Conservation (phyloP, 768 basidiomycete genomes). For the Boletus pseudo-olivaceus region DNA sequence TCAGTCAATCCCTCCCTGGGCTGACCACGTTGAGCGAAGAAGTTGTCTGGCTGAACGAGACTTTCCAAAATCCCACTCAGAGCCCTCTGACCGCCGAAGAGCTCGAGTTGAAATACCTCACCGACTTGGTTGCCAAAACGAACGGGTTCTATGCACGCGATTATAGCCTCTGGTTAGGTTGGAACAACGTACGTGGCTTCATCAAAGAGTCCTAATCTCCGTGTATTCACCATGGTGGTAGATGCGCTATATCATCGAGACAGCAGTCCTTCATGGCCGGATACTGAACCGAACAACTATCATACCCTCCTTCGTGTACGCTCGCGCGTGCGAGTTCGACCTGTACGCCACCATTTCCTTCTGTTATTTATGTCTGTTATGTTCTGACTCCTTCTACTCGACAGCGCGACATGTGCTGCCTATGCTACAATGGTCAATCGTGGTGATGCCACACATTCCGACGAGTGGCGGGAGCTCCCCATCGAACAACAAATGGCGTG, state of each 20-base stretch:
- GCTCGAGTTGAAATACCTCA: conserved; percentile 30
- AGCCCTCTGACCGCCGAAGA: conserved; percentile 1
- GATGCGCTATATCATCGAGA: conserved; percentile 50
- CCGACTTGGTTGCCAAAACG: conserved; percentile 36
- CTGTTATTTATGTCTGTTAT: background rate
- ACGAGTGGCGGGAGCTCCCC: conserved; percentile 41
- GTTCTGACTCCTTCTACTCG: background rate
- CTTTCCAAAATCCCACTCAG: background rate
- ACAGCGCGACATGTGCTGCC: conserved; percentile 36
- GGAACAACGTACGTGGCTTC: conserved; percentile 40
- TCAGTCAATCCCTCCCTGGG: conserved; percentile 14
- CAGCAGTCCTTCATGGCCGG: conserved; percentile 40
- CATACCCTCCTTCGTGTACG: conserved; percentile 45
- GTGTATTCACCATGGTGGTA: conserved; percentile 6
- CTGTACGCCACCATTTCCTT: conserved; percentile 13
- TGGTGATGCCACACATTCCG: conserved; percentile 35
- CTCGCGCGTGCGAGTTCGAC: conserved; percentile 42
- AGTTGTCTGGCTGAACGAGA: conserved; percentile 11
- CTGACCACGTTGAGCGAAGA: conserved; percentile 8
- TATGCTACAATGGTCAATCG: conserved; percentile 46
- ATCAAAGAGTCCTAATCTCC: background rate
- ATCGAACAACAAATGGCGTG: conserved; percentile 36
- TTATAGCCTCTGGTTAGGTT: conserved; percentile 47
- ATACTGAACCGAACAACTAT: conserved; percentile 43
- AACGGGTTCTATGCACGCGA: conserved; percentile 45